Evolutionary conservation across 139 green algal species (phyloP).

Genomic region (Haematococcus sp.): DNA sequence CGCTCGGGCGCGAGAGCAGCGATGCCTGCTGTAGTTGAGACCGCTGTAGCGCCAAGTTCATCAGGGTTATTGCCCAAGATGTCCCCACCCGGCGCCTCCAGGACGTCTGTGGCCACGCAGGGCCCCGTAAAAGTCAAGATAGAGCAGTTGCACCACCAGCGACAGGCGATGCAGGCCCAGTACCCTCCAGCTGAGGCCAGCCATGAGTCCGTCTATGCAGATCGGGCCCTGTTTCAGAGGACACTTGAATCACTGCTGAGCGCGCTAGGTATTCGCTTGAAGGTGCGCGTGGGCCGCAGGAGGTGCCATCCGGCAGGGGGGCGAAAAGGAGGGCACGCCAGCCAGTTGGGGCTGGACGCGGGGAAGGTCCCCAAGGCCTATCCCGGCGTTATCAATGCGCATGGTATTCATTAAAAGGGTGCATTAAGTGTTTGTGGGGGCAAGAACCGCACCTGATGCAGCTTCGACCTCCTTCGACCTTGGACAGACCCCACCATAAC

Average conservation of each 20-base stretch:
- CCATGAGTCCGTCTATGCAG: constrained; percentile 3
- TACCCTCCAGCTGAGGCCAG: constrained; percentile 1
- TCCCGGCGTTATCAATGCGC: neutral
- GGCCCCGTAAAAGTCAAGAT: neutral
- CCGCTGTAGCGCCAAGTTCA: no score
- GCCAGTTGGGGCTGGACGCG: neutral
- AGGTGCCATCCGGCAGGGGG: neutral
- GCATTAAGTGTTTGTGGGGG: neutral
- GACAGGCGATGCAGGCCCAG: neutral
- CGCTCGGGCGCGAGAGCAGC: no score
- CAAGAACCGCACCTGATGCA: no score
- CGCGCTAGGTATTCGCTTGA: constrained; percentile 11
- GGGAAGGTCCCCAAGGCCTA: neutral
- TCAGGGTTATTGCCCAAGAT: no score
- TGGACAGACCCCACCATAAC: no score
- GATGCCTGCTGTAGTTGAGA: no score
- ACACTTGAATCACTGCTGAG: constrained; percentile 9
- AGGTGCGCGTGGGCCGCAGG: neutral
- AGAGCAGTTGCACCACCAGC: neutral
- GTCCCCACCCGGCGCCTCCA: no score
- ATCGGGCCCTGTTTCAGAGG: constrained; percentile 7
- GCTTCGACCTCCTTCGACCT: no score
- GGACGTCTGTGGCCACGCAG: neutral
- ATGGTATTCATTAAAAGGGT: neutral
- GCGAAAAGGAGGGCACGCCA: neutral